Conservation (phyloP, 2,329 filamentous ascomycete species). For the Phoma sp. region DNA sequence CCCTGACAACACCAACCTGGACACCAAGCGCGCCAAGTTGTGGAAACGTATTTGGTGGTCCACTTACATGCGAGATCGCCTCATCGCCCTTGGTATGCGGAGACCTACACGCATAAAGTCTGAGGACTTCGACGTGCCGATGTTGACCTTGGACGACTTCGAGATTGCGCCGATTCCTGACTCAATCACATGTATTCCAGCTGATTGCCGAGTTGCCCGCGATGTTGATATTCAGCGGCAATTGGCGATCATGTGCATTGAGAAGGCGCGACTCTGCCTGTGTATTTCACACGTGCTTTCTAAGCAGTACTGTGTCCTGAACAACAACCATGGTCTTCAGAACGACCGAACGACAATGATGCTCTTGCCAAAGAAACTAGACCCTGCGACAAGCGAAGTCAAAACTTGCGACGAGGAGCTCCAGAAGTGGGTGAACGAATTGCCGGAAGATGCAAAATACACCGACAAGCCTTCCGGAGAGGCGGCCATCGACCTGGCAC, state of each 20-base stretch:
- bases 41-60: constrained; percentile 99
- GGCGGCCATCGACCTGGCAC: constrained; percentile 69
- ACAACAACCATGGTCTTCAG: constrained; percentile 75
- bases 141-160: constrained; percentile 85
- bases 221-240: constrained; percentile 77
- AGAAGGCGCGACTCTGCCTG: constrained; percentile 87
- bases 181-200: constrained; percentile 70
- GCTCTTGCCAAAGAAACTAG: constrained; percentile 85
- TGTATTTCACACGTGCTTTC: constrained; percentile 89
- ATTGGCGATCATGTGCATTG: constrained; percentile 86
- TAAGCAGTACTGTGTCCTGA: constrained; percentile 89
- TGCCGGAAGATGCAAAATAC: constrained; percentile 76
- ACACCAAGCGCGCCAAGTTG: constrained; percentile 73
- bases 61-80: constrained; percentile 90
- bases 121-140: constrained; percentile 91
- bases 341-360: constrained; percentile 82
- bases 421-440: constrained; percentile 74
- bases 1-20: constrained; percentile 78
- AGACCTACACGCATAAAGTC: constrained; percentile 91
- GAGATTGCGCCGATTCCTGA: constrained; percentile 74
- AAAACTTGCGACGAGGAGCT: constrained; percentile 80
- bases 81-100: constrained; percentile 92
- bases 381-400: constrained; percentile 82
- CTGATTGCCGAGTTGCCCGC: constrained; percentile 73
- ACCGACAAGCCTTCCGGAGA: constrained; percentile 65